Evolutionary conservation across 176 grass and related monocot species (phyloP).

Genomic region (Lolium rigidum): DNA sequence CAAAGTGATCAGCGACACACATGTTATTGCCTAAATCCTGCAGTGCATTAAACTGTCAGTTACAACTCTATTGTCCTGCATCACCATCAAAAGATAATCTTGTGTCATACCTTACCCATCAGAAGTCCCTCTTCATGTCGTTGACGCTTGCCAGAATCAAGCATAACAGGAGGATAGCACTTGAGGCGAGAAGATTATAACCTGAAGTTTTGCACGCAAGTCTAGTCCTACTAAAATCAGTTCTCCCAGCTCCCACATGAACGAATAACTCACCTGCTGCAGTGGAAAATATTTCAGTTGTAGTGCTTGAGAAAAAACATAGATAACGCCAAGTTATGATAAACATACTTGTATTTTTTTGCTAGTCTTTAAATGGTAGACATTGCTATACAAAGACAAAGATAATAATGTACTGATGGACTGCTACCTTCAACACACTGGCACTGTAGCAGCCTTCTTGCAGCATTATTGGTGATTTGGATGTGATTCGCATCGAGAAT

Average conservation of each 20-base stretch:
- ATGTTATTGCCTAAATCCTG: slow-evolving; percentile 5
- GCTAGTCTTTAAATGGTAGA: too few relatives aligned
- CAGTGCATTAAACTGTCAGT: slow-evolving; percentile 20
- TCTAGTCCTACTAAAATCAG: slow-evolving; percentile 2
- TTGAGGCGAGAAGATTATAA: slow-evolving; percentile 30
- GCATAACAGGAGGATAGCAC: slow-evolving; percentile 20
- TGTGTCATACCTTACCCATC: slow-evolving; percentile 33
- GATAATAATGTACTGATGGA: not conserved
- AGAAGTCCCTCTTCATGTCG: slow-evolving; percentile 25
- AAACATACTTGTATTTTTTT: too few relatives aligned
- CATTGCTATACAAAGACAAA: not conserved
- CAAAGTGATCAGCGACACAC: not conserved
- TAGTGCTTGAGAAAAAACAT: too few relatives aligned
- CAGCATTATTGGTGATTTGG: slow-evolving; percentile 64
- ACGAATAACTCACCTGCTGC: slow-evolving; percentile 54
- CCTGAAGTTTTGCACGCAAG: not conserved
- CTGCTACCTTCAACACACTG: slow-evolving; percentile 70
- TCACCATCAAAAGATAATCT: slow-evolving; percentile 6
- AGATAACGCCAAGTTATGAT: too few relatives aligned
- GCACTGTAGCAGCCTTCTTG: slow-evolving; percentile 61
- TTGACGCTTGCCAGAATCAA: slow-evolving; percentile 42
- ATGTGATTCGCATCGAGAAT: slow-evolving; percentile 79
- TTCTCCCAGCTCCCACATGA: too few relatives aligned
- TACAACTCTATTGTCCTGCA: not conserved
- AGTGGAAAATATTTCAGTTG: slow-evolving; percentile 34